phyloP scores from a whole-genome alignment of 2,329 filamentous ascomycete genomes.

The Colletotrichum incanum region DNA sequence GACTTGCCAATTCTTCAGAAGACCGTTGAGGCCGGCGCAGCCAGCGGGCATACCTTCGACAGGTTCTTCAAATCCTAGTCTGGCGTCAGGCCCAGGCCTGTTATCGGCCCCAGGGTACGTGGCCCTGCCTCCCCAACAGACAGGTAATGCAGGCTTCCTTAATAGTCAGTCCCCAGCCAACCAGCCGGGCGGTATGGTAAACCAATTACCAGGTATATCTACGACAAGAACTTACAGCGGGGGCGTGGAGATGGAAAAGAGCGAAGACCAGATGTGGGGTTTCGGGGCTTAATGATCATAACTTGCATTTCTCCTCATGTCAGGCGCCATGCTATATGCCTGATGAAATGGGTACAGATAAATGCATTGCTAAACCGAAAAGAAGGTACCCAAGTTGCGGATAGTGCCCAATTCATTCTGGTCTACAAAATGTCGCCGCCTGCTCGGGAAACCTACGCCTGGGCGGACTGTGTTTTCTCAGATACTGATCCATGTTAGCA shows the following conservation, averaged over 20 bases:
- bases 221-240: not conserved
- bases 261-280: too few relatives aligned
- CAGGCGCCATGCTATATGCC: not conserved
- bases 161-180: too few relatives aligned
- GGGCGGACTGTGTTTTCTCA: conserved; percentile 3
- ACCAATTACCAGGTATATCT: not conserved
- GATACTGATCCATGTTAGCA: not conserved
- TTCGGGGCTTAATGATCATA: not conserved
- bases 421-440: not conserved
- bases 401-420: not conserved
- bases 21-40: too few relatives aligned
- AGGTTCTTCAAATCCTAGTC: not conserved
- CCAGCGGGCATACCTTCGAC: not conserved
- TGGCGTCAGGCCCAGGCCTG: not conserved
- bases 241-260: not conserved
- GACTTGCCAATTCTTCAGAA: not conserved
- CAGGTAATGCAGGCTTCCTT: not conserved
- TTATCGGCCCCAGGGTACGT: not conserved
- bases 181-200: too few relatives aligned
- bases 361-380: fast-evolving
- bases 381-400: too few relatives aligned
- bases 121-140: not conserved
- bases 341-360: not conserved
- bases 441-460: not conserved
- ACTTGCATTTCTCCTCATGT: not conserved